Base-by-base conservation (phyloP, 768 basidiomycete genomes). In the Crepidotus variabilis region DNA sequence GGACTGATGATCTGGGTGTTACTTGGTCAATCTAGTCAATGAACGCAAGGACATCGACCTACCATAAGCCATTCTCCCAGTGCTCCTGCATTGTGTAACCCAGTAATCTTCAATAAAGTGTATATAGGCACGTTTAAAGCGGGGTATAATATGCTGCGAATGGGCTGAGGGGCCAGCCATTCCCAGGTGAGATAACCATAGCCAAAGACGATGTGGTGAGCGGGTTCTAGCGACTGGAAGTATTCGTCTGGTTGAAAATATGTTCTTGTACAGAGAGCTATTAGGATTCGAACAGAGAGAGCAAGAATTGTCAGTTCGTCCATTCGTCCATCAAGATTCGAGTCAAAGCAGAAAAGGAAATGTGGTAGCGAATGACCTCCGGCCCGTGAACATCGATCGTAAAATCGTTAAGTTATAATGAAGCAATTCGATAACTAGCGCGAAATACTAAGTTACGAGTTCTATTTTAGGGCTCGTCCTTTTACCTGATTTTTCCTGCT, bases 201-300 rank as follows among this genome's bases (percentile, higher is more conserved):
- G 47, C 94, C 94, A 68, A 92, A 98, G 50, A 97, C 92, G 45
- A 86, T 72, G 55, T 78, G 79, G 69, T 98, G 90, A 0, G 97
- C 97, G 47, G 92, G 89, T 67, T 99, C 97, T 46, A 98, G 79
- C 6, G 94, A 83, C 67, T 99, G 97, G 64, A 89, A 98, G 71
- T 90, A 96, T 71, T 98, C 97, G 70, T 99, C 97, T 8, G 97
- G 94, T 69, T 98, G 95, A 69, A 98, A 98, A 74, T 89, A 90
- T 3, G 94, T 92, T 53, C 80, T 79, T 0, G 92, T 94, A 39
- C 74, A 71, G 32, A 95, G 66, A 0, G 92, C 87, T 47, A 91
- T 74, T 7, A 73, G 56, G 51, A 90, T 68, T 47, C 90, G 84
- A 60, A 84, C 64, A 20, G 63, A 53, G 28, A 86, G 55, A n/a